Base-by-base conservation (phyloP, 192 early-diverging fungal genomes). In the Linnemannia elongata region DNA sequence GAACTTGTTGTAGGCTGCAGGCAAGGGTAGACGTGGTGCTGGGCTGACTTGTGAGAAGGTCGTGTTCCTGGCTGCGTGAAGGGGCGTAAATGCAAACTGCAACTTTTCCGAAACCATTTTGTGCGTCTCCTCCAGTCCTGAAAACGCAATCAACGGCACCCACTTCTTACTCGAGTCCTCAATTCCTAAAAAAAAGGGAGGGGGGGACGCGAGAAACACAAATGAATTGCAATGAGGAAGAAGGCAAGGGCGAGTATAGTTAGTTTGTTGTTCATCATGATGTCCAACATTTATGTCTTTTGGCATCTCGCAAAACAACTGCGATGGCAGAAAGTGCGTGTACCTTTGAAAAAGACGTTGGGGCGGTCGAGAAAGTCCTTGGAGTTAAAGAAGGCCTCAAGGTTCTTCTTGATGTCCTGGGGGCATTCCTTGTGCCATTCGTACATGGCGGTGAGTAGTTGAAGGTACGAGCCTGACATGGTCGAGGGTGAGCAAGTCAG, bases 391-490 rank as follows among this genome's bases (percentile, higher is more conserved):
- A 75, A 87, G 27, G 24, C 18, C 1, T 74, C 38, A 41, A 87
- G 44, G 9, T 80, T 76, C 24, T 38, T 81, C 72, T 71, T 80
- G 18, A 74, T 15, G 75, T 87, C 84, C 6, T 33, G 22, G 4
- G 79, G 84, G 22, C 79, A 81, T 18, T 81, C 75, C 66, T 81
- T 87, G 39, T 22, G 54, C 84, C 84, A 87, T 68, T 81, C 79
- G 49, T 87, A 78, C 36, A 74, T 30, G 30, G 79, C 84, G n/a
- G 79, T 77, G 17, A 45, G 47, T 44, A 87, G 38, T 45, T 87
- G 79, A 5, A 87, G 60, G 66, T 69, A 87, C 47, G 79, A 77
- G 13, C 15, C 44, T 10, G 83, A 3, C 24, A 73, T 27, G 42
- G 1, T 45, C 41, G n/a, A n/a, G 72, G 24, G 4, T 49, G 17